Percentiles rank a stretch among this genome's conserved stretches.
Conservation (phyloP, 805 yeast species). For the Saturnispora ahearnii region DNA sequence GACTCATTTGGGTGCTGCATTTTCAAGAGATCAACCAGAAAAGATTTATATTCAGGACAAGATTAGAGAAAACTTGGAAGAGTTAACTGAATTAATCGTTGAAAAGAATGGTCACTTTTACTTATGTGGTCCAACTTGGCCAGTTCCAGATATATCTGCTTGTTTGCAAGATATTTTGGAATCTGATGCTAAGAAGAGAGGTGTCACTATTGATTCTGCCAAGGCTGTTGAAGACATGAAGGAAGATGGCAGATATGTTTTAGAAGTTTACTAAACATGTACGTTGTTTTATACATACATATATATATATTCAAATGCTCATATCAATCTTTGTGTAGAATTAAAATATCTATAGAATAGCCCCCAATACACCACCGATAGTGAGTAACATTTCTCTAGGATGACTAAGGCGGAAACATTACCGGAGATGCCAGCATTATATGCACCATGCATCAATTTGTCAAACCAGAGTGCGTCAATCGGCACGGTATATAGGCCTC, state of each 20-base stretch:
- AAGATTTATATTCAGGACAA: constrained; percentile 93
- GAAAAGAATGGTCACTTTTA: constrained; percentile 81
- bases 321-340: too few relatives aligned
- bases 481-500: too few relatives aligned
- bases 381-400: too few relatives aligned
- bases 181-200: constrained; percentile 60
- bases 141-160: constrained; percentile 91
- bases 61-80: constrained; percentile 67
- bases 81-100: constrained; percentile 71
- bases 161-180: constrained; percentile 76
- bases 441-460: too few relatives aligned
- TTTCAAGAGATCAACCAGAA: constrained; percentile 93
- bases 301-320: too few relatives aligned
- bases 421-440: too few relatives aligned
- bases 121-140: constrained; percentile 99
- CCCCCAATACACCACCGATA: not conserved
- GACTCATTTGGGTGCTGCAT: constrained; percentile 95
- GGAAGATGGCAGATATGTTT: constrained; percentile 82
- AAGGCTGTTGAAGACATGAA: constrained; percentile 87
- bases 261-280: constrained; percentile 70
- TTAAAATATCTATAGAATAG: too few relatives aligned
- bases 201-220: constrained; percentile 60
- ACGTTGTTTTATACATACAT: too few relatives aligned
- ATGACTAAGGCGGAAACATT: too few relatives aligned
- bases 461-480: too few relatives aligned